These are phyloP conservation scores for Calonectria multiphialidica DNA, from an alignment of 2,329 filamentous ascomycete species.

Conservation along the genomic window DNA sequence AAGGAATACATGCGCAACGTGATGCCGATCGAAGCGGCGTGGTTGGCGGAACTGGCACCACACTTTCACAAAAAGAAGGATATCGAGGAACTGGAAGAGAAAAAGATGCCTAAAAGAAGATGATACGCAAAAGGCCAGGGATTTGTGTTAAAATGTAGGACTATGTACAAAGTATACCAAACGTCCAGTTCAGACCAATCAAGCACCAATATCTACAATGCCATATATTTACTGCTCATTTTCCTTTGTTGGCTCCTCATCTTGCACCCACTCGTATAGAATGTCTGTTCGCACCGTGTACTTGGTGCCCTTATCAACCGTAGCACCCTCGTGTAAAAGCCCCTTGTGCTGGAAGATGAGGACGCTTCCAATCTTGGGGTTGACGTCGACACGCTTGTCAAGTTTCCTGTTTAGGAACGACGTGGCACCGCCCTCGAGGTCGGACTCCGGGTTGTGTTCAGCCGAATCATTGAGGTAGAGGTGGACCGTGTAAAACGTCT, in stretches of 20 bases:
- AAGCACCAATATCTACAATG: background rate
- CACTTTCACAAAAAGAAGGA: slow-evolving; percentile 96
- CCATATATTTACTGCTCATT: no score
- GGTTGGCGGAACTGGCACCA: slow-evolving; percentile 90
- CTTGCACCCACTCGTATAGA: slow-evolving; percentile 56
- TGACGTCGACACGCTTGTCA: slow-evolving; percentile 61
- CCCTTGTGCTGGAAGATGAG: slow-evolving; percentile 69
- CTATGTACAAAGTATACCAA: background rate
- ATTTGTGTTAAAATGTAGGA: slow-evolving; percentile 13
- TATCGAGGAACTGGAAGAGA: slow-evolving; percentile 84
- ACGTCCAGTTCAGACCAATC: background rate
- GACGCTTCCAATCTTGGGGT: slow-evolving; percentile 69
- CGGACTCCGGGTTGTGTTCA: slow-evolving; percentile 30
- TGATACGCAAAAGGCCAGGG: slow-evolving; percentile 21
- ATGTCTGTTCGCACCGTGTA: slow-evolving; percentile 69
- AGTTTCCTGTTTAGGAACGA: slow-evolving; percentile 62
- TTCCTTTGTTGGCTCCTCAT: slow-evolving; percentile 12
- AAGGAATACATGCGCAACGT: slow-evolving; percentile 95
- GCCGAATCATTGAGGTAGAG: slow-evolving; percentile 57
- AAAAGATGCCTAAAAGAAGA: slow-evolving; percentile 64
- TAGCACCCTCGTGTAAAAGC: slow-evolving; percentile 66
- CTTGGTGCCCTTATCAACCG: slow-evolving; percentile 64
- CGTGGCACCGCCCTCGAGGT: slow-evolving; percentile 66
- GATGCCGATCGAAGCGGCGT: slow-evolving; percentile 85
- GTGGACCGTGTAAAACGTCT: slow-evolving; percentile 67